Conservation (phyloP, 768 basidiomycete genomes). For the Suillus discolor region DNA sequence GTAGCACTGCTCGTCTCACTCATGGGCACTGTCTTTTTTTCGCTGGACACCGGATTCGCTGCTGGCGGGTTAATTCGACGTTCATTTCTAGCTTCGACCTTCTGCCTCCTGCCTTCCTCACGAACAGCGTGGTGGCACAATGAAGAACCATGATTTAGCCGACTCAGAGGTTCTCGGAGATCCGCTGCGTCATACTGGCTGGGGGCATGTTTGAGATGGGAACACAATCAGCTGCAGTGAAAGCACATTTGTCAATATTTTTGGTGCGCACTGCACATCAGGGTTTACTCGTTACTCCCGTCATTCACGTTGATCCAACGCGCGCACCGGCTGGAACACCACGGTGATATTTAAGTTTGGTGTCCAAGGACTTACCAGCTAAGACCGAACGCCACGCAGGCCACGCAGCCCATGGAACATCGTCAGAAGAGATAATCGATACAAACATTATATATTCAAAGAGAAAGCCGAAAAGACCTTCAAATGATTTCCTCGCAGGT, state of each 20-base stretch:
- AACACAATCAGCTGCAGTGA: neutral
- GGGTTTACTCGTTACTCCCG: neutral
- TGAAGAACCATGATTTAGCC: neutral
- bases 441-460: neutral
- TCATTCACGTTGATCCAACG: neutral
- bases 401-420: neutral
- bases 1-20: neutral
- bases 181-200: neutral
- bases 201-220: neutral
- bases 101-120: neutral
- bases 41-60: neutral
- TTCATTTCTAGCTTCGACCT: neutral
- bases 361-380: neutral
- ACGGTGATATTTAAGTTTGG: neutral
- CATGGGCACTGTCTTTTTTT: neutral
- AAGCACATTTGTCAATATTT: neutral
- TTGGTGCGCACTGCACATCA: neutral
- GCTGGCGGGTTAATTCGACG: neutral
- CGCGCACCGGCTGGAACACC: neutral
- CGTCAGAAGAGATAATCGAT: neutral
- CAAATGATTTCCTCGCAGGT: neutral
- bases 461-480: neutral
- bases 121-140: neutral
- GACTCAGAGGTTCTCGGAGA: neutral
- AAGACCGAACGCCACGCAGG: neutral